Evolutionary conservation across 2,329 filamentous ascomycete genomes (phyloP).

Genomic region (Coleophoma eucalyptorum): DNA sequence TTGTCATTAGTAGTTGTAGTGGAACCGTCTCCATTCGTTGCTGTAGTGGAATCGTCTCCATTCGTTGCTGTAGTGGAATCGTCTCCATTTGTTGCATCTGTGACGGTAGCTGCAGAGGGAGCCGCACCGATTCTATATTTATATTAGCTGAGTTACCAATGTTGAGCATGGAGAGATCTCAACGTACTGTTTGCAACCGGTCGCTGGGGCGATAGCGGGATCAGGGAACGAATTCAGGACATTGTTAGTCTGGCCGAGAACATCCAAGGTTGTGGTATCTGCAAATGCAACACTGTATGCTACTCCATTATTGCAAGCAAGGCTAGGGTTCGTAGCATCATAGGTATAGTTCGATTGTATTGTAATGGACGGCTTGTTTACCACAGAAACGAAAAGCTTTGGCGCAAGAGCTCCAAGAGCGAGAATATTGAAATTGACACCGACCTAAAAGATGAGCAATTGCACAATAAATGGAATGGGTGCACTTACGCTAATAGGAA

Average conservation of each 20-base stretch:
- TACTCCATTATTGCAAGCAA: background rate
- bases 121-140: background rate
- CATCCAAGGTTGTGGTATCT: background rate
- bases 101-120: background rate
- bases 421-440: background rate
- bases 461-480: background rate
- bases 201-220: background rate
- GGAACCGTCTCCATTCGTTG: background rate
- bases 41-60: too few species aligned
- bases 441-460: background rate
- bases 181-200: background rate
- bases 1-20: background rate
- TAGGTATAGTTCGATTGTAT: background rate
- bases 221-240: background rate
- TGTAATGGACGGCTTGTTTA: background rate
- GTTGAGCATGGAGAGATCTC: background rate
- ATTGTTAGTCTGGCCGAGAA: background rate
- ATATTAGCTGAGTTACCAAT: background rate
- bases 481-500: background rate
- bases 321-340: background rate
- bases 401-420: background rate
- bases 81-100: background rate
- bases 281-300: background rate
- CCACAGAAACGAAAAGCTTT: background rate
- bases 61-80: background rate